Percentiles rank a stretch among this genome's conserved stretches.
Evolutionary conservation across 805 yeast species (phyloP).

Genomic region (Yamadazyma endophytica): DNA sequence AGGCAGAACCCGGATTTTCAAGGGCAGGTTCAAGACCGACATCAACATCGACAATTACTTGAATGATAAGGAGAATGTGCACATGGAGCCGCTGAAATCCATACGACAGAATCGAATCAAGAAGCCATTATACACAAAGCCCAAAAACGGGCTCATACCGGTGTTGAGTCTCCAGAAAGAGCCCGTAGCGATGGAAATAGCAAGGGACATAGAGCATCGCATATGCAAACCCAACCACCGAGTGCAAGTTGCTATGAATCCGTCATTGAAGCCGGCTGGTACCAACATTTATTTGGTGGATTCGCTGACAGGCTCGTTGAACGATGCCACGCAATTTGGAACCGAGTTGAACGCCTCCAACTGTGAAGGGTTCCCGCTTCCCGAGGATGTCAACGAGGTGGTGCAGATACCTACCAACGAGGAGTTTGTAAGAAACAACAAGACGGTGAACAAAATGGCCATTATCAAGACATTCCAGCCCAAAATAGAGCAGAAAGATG

Average conservation of each 20-base stretch:
- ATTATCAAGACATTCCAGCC: slow-evolving; percentile 33
- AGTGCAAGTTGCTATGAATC: slow-evolving; percentile 21
- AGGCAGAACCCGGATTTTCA: slow-evolving; percentile 29
- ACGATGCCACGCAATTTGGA: slow-evolving; percentile 66
- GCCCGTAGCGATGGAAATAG: slow-evolving; percentile 4
- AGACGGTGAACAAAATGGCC: slow-evolving; percentile 26
- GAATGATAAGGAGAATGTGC: slow-evolving; percentile 29
- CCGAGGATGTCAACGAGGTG: slow-evolving; percentile 51
- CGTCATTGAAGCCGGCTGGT: slow-evolving; percentile 19
- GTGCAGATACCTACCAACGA: slow-evolving; percentile 55
- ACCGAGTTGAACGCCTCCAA: slow-evolving; percentile 64
- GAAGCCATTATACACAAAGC: slow-evolving; percentile 3
- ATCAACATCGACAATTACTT: slow-evolving; percentile 18
- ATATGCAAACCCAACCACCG: slow-evolving; percentile 42
- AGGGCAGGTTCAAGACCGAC: slow-evolving; percentile 26
- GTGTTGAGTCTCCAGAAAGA: slow-evolving; percentile 1
- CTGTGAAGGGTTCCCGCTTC: slow-evolving; percentile 59
- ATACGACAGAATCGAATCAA: slow-evolving; percentile 6
- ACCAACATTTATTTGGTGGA: slow-evolving; percentile 51
- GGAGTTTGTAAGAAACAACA: slow-evolving; percentile 15
- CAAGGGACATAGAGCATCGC: slow-evolving; percentile 17
- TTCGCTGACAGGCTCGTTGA: slow-evolving; percentile 54
- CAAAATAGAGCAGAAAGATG: not conserved
- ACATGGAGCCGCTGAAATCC: slow-evolving; percentile 14
- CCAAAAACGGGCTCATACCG: not conserved